These are phyloP conservation scores for Jasminum sambac DNA, from an alignment of 257 asterid genomes.

Conservation along the genomic window DNA sequence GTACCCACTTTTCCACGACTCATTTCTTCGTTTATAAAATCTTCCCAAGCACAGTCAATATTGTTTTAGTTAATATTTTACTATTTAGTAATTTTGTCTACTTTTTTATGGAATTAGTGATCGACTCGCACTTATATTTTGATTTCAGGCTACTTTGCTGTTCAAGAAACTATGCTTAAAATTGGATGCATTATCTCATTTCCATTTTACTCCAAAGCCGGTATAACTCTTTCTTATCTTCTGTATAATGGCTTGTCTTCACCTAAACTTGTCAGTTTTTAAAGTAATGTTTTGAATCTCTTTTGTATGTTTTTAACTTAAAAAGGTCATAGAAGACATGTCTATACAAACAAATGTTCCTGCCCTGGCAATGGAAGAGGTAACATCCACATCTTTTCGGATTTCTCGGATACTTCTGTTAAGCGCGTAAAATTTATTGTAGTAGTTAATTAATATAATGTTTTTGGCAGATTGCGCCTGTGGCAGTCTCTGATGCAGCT, in stretches of 20 bases:
- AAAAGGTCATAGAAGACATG: slow-evolving; percentile 91
- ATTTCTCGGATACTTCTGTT: neutral
- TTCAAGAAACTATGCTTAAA: slow-evolving; percentile 91
- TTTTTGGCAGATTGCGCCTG: slow-evolving; percentile 73
- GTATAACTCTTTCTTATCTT: slow-evolving; percentile 42
- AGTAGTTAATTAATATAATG: slow-evolving; percentile 10
- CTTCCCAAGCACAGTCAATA: neutral
- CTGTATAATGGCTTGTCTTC: neutral
- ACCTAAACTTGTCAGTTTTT: neutral
- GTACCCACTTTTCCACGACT: no score
- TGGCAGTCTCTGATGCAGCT: slow-evolving; percentile 95
- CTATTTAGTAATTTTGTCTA: neutral
- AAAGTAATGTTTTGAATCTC: slow-evolving; percentile 14
- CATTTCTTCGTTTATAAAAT: no score
- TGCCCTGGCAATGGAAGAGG: slow-evolving; percentile 99
- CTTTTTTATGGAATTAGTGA: neutral
- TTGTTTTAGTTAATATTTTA: neutral
- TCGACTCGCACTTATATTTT: slow-evolving; percentile 2
- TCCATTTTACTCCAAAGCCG: slow-evolving; percentile 97
- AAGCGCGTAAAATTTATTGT: neutral
- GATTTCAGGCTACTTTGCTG: slow-evolving; percentile 60
- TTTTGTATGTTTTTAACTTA: slow-evolving; percentile 20
- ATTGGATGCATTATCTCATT: slow-evolving; percentile 95
- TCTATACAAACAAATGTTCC: slow-evolving; percentile 92
- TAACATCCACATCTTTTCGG: slow-evolving; percentile 22